phyloP scores from a whole-genome alignment of 2,329 filamentous ascomycete species.

The Calonectria pteridis region DNA sequence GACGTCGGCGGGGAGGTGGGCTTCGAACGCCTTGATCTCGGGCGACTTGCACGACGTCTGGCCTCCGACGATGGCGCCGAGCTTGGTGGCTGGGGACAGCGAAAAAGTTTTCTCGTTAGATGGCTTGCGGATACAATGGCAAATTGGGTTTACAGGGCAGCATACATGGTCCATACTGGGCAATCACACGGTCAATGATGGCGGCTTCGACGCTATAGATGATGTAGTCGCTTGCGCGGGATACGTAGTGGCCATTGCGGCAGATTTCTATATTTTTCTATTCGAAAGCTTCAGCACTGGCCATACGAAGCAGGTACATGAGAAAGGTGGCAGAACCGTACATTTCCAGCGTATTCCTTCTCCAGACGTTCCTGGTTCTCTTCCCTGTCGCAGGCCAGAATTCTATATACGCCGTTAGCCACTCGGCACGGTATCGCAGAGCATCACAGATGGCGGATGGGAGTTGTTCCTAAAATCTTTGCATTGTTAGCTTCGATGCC shows the following conservation, averaged over 20 bases:
- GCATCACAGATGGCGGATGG: slow-evolving; percentile 18
- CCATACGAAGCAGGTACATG: slow-evolving; percentile 38
- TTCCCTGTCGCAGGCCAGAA: slow-evolving; percentile 94
- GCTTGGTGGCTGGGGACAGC: slow-evolving; percentile 81
- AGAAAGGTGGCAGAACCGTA: slow-evolving; percentile 65
- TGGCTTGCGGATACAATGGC: not conserved
- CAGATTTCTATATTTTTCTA: slow-evolving; percentile 87
- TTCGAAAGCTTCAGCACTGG: slow-evolving; percentile 62
- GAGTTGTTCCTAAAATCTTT: slow-evolving; percentile 34
- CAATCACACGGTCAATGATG: slow-evolving; percentile 88
- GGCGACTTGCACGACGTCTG: slow-evolving; percentile 99
- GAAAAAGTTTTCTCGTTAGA: slow-evolving; percentile 2
- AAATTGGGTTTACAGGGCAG: slow-evolving; percentile 15
- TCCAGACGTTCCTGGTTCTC: slow-evolving; percentile 86
- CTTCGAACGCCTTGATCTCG: slow-evolving; percentile 93
- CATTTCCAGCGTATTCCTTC: slow-evolving; percentile 86
- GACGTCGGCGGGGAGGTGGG: slow-evolving; percentile 87
- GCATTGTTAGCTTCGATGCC: slow-evolving; percentile 40
- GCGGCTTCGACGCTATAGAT: slow-evolving; percentile 98
- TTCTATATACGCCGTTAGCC: slow-evolving; percentile 66
- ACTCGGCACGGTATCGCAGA: slow-evolving; percentile 39
- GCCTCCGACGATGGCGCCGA: slow-evolving; percentile 94
- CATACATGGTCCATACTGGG: slow-evolving; percentile 90
- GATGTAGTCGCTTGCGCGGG: slow-evolving; percentile 96
- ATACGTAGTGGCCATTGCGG: slow-evolving; percentile 95